A percentile compares a stretch with the other conserved stretches of the same genome.
Conservation (phyloP, 768 basidiomycete genomes). For the Kwoniella pini region DNA sequence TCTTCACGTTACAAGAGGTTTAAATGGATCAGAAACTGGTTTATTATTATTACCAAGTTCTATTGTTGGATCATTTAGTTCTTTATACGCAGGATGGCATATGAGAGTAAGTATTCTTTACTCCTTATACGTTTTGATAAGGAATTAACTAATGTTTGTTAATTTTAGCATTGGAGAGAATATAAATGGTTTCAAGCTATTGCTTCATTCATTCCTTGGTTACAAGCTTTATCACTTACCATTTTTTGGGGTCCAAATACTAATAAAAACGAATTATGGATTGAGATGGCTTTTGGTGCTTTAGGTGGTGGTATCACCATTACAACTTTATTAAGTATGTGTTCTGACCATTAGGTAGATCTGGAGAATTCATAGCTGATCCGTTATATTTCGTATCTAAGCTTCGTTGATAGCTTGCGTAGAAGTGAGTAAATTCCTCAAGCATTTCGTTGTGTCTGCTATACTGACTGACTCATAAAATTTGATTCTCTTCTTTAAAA, state of each 20-base stretch:
- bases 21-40: slow-evolving; percentile 40
- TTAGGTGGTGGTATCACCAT: slow-evolving; percentile 35
- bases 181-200: slow-evolving; percentile 46
- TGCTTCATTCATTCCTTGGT: slow-evolving; percentile 31
- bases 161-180: slow-evolving; percentile 32
- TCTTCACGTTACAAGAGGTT: slow-evolving; percentile 41
- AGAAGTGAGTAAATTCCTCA: slow-evolving; percentile 12
- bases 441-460: not conserved
- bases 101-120: slow-evolving; percentile 37
- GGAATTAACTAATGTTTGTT: too few relatives aligned
- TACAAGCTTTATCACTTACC: slow-evolving; percentile 36
- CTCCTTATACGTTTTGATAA: not conserved
- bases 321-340: slow-evolving; percentile 36
- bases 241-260: slow-evolving; percentile 33
- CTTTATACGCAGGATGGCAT: slow-evolving; percentile 46
- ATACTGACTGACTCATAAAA: not conserved
- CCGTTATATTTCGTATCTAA: not conserved
- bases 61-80: slow-evolving; percentile 35
- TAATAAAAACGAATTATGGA: slow-evolving; percentile 27
- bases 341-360: too few relatives aligned
- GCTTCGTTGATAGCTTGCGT: slow-evolving; percentile 25
- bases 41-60: slow-evolving; percentile 34
- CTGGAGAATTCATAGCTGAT: not conserved
- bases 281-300: slow-evolving; percentile 41
- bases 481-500: not conserved